phyloP scores from a whole-genome alignment of 345 rosid genomes.

The Gossypium herbaceum region DNA sequence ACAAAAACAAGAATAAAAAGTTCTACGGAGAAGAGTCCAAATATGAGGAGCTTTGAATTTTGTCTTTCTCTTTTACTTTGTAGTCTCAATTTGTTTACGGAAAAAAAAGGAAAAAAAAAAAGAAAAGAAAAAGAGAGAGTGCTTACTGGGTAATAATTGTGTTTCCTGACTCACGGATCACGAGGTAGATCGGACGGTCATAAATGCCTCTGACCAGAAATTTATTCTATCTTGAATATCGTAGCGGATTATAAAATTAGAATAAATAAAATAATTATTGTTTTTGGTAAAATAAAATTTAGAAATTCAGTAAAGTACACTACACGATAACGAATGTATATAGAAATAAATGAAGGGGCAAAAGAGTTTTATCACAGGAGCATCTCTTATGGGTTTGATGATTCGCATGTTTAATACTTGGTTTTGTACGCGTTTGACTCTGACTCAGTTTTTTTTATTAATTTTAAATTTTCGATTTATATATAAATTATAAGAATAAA shows the following conservation, averaged over 20 bases:
- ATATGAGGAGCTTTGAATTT: conserved; percentile 4
- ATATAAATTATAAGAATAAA: too few relatives aligned
- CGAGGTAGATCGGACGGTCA: conserved; percentile 49
- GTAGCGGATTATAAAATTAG: too few relatives aligned
- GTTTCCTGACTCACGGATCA: conserved; percentile 21
- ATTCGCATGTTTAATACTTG: neutral
- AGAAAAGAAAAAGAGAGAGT: neutral
- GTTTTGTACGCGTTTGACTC: neutral
- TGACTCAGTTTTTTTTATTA: neutral
- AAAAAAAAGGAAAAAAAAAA: neutral
- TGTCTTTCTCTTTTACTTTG: neutral
- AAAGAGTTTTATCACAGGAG: neutral
- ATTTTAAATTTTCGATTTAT: neutral
- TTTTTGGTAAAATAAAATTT: too few relatives aligned
- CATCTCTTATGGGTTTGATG: neutral
- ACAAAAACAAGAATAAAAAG: neutral
- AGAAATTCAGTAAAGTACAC: neutral
- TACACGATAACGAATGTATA: conserved; percentile 26
- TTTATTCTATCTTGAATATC: neutral
- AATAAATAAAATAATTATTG: too few relatives aligned
- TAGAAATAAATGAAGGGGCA: neutral
- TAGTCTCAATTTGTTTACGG: neutral
- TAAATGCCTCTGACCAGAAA: conserved; percentile 24
- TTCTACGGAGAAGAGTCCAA: conserved; percentile 15
- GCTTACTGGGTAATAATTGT: neutral